phyloP scores from a whole-genome alignment of 1,284 basidiomycete species.

The Ceratobasidium sp. region DNA sequence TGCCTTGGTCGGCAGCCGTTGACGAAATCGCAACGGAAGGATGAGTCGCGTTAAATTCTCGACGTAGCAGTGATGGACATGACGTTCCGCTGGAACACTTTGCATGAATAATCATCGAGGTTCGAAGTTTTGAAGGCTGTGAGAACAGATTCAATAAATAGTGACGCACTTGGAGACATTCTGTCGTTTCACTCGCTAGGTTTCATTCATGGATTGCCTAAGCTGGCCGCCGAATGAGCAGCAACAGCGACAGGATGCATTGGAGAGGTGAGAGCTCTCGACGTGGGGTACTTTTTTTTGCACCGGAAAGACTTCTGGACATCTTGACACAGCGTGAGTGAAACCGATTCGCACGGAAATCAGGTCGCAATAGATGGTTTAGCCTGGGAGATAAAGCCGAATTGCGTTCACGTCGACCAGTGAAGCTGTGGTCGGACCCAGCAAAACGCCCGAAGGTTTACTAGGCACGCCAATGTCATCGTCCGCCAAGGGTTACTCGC shows the following conservation, averaged over 20 bases:
- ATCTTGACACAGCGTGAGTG: conserved; percentile 26
- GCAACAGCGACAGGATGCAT: neutral
- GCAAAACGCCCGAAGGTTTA: neutral
- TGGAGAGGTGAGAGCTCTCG: conserved; percentile 17
- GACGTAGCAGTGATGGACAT: neutral
- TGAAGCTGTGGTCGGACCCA: neutral
- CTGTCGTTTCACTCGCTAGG: neutral
- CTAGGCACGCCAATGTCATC: conserved; percentile 1
- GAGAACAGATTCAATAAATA: neutral
- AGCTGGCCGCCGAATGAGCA: neutral
- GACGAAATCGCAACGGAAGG: conserved; percentile 6
- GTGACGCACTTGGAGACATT: conserved; percentile 5
- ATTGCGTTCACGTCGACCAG: neutral
- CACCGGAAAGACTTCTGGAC: neutral
- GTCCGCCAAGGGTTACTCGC: neutral
- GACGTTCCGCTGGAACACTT: neutral
- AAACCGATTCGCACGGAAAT: conserved; percentile 28
- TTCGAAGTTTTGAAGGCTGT: neutral
- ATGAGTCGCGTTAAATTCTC: conserved; percentile 1
- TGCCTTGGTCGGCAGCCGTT: neutral
- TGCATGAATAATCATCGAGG: conserved; percentile 15
- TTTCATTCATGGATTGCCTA: too few relatives aligned
- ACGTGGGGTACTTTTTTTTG: neutral
- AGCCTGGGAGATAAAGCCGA: neutral
- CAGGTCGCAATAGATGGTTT: neutral